Conservation (phyloP, 805 yeast species). For the Yamadazyma olivae region DNA sequence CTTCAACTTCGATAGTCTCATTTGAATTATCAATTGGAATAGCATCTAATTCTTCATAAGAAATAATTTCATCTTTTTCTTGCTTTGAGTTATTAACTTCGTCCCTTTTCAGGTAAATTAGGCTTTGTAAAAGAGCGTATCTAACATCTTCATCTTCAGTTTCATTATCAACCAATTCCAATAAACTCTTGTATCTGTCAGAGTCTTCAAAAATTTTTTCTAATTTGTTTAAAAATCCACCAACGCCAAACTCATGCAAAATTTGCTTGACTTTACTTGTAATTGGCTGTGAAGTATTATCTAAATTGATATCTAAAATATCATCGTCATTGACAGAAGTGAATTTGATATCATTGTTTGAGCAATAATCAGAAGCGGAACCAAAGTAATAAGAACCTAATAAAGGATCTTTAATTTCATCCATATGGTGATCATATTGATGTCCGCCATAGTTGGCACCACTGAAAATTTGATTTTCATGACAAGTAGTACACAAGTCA, state of each 20-base stretch:
- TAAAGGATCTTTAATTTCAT: constrained; percentile 1
- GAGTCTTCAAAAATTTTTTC: constrained; percentile 15
- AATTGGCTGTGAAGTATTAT: constrained; percentile 16
- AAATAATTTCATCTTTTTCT: constrained; percentile 1
- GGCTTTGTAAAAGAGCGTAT: constrained; percentile 21
- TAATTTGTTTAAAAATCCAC: constrained; percentile 14
- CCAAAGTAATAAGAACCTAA: not conserved
- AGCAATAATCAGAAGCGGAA: not conserved
- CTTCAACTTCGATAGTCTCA: constrained; percentile 3
- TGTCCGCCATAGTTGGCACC: constrained; percentile 6
- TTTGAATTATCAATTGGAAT: not conserved
- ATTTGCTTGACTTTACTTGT: constrained; percentile 15
- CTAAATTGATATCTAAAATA: constrained; percentile 24
- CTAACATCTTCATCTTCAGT: constrained; percentile 18
- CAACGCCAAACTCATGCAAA: constrained; percentile 13
- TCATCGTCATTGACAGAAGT: constrained; percentile 8
- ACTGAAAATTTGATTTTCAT: constrained; percentile 8
- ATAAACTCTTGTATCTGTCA: constrained; percentile 21
- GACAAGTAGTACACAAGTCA: constrained; percentile 47
- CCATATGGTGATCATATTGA: constrained; percentile 7
- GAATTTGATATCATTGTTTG: constrained; percentile 2
- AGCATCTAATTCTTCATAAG: not conserved
- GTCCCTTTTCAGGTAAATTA: constrained; percentile 11
- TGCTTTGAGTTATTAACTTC: not conserved
- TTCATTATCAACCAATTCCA: constrained; percentile 11